Evolutionary conservation across 139 green algal genomes (phyloP).

Genomic region (Tetraselmis striata): DNA sequence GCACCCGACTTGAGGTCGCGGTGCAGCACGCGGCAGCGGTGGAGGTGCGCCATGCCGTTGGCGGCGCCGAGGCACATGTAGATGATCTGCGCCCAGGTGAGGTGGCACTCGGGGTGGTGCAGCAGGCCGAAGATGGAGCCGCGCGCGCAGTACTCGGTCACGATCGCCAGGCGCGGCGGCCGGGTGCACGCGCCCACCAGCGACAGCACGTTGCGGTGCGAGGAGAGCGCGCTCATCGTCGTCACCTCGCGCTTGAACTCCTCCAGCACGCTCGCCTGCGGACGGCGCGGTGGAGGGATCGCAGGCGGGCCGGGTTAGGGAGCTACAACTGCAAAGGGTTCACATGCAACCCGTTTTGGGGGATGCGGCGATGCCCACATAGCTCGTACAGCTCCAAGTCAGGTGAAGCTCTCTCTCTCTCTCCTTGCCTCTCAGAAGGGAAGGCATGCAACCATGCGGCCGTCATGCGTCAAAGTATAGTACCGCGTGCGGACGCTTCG

Average conservation of each 20-base stretch:
- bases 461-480: no score
- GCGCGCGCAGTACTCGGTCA: slow-evolving; percentile 45
- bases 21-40: slow-evolving; percentile 46
- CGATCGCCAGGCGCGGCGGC: slow-evolving; percentile 37
- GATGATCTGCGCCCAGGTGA: slow-evolving; percentile 35
- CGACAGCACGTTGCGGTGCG: slow-evolving; percentile 44
- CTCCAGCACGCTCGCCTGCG: slow-evolving; percentile 15
- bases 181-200: slow-evolving; percentile 44
- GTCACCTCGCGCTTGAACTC: slow-evolving; percentile 52
- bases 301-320: no score
- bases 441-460: no score
- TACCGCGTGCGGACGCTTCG: no score
- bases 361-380: no score
- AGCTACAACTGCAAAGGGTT: no score
- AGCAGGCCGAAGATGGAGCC: slow-evolving; percentile 51
- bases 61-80: slow-evolving; percentile 45
- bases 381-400: no score
- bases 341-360: no score
- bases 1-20: slow-evolving; percentile 38
- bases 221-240: slow-evolving; percentile 42
- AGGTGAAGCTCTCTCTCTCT: no score
- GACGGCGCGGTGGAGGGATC: no score
- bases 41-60: slow-evolving; percentile 53
- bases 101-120: slow-evolving; percentile 25
- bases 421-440: no score